Evolutionary conservation across 805 yeast species (phyloP).

Genomic region (Cyberlindnera mrakii): DNA sequence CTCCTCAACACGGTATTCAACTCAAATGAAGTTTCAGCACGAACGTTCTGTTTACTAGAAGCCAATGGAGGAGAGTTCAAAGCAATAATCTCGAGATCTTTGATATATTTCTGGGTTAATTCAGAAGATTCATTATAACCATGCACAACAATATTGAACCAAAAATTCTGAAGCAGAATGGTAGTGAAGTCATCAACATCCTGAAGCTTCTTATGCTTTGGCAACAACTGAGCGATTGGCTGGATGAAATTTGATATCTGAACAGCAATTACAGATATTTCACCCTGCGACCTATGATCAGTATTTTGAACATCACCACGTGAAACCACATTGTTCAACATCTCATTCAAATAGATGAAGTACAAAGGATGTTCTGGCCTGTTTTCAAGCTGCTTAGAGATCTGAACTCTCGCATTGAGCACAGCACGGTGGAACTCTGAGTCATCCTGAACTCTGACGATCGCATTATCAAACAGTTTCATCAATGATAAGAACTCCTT

Average conservation of each 20-base stretch:
- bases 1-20: slow-evolving; percentile 85
- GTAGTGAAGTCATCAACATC: slow-evolving; percentile 41
- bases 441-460: slow-evolving; percentile 40
- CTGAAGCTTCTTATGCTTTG: slow-evolving; percentile 42
- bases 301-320: slow-evolving; percentile 74
- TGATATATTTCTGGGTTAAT: slow-evolving; percentile 40
- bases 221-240: slow-evolving; percentile 74
- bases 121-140: slow-evolving; percentile 68
- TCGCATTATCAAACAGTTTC: slow-evolving; percentile 48
- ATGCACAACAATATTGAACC: slow-evolving; percentile 93
- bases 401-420: slow-evolving; percentile 41
- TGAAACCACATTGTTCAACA: slow-evolving; percentile 60
- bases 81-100: slow-evolving; percentile 65
- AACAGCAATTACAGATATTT: slow-evolving; percentile 62
- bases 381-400: slow-evolving; percentile 29
- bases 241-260: slow-evolving; percentile 57
- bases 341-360: slow-evolving; percentile 53
- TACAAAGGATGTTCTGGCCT: slow-evolving; percentile 39
- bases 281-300: slow-evolving; percentile 74
- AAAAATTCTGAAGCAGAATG: slow-evolving; percentile 72
- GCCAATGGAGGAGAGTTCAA: slow-evolving; percentile 84
- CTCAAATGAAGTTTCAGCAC: slow-evolving; percentile 88
- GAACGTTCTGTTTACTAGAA: slow-evolving; percentile 69
- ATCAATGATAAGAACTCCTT: slow-evolving; percentile 63
- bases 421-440: slow-evolving; percentile 33